Evolutionary conservation across 805 yeast genomes (phyloP).

Genomic region (Ogataea nakhonphanomensis): DNA sequence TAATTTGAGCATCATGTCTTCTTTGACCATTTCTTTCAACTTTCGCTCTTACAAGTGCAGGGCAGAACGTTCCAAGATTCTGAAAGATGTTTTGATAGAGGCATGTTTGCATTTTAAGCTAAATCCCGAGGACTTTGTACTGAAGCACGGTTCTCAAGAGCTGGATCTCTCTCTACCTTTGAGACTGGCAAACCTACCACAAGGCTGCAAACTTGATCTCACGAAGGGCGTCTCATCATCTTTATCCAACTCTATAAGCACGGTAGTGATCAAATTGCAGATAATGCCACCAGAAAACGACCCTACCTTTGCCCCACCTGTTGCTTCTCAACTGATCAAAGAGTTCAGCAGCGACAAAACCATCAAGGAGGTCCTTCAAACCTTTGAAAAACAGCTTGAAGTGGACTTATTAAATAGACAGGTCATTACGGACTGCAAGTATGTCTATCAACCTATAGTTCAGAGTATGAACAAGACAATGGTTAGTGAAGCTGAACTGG

Average conservation of each 20-base stretch:
- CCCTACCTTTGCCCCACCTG: constrained; percentile 10
- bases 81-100: constrained; percentile 36
- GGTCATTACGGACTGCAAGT: constrained; percentile 1
- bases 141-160: constrained; percentile 30
- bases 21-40: constrained; percentile 35
- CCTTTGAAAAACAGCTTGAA: constrained; percentile 13
- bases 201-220: constrained; percentile 41
- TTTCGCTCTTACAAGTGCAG: constrained; percentile 33
- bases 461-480: constrained; percentile 26
- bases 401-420: not conserved
- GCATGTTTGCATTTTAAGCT: constrained; percentile 39
- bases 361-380: constrained; percentile 14
- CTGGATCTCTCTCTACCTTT: constrained; percentile 41
- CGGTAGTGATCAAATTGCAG: constrained; percentile 25
- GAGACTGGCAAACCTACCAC: constrained; percentile 41
- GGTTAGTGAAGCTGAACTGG: constrained; percentile 18
- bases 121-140: constrained; percentile 11
- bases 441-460: constrained; percentile 19
- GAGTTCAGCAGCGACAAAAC: constrained; percentile 11
- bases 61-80: constrained; percentile 34
- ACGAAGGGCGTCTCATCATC: constrained; percentile 1
- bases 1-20: constrained; percentile 31
- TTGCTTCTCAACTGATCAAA: constrained; percentile 14
- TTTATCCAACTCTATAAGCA: constrained; percentile 3
- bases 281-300: constrained; percentile 19